Base-by-base conservation (phyloP, 768 basidiomycete genomes). In the Sporobolomyces pararoseus region DNA sequence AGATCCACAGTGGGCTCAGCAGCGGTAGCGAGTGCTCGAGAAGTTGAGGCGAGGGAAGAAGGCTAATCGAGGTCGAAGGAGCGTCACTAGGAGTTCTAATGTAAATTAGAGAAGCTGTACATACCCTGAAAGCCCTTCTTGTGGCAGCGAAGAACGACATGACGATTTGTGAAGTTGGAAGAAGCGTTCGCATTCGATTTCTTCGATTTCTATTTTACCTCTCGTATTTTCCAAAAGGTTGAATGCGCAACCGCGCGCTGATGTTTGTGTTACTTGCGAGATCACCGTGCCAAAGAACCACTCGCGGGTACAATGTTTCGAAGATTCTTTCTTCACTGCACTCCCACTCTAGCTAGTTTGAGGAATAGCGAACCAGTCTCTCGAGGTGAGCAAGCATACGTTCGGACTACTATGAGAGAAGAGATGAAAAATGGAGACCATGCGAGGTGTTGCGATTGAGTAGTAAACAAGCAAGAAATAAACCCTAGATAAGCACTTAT, bases 141-240 rank as follows among this genome's bases (percentile, higher is more conserved):
- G 68, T 69, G 27, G 68, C 68, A 12, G 62, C 57, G n/a, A 69
- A 29, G 63, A 69, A 59, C 39, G 68, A 64, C 68, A 69, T 69
- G 62, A 53, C 34, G 32, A 2, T 27, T 12, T 19, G 49, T 27
- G n/a, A n/a, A 58, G 54, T 14, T 4, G 34, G 37, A n/a, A 23
- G 32, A 35, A 25, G 14, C 4, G 9, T 42, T 42, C 39, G 39
- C 39, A 42, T 9, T 42, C 39, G 39, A 42, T 42, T 42, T 42
- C 17, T 17, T 42, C 39, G 39, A n/a, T n/a, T n/a, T n/a, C n/a
- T n/a, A n/a, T n/a, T n/a, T n/a, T n/a, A n/a, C n/a, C n/a, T n/a
- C n/a, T n/a, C n/a, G n/a, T n/a, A n/a, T n/a, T n/a, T n/a, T n/a
- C n/a, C n/a, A n/a, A n/a, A n/a, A n/a, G n/a, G n/a, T n/a, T n/a